These are phyloP conservation scores for Fusarium sublunatum DNA, from an alignment of 2,329 filamentous ascomycete species.

Conservation along the genomic window DNA sequence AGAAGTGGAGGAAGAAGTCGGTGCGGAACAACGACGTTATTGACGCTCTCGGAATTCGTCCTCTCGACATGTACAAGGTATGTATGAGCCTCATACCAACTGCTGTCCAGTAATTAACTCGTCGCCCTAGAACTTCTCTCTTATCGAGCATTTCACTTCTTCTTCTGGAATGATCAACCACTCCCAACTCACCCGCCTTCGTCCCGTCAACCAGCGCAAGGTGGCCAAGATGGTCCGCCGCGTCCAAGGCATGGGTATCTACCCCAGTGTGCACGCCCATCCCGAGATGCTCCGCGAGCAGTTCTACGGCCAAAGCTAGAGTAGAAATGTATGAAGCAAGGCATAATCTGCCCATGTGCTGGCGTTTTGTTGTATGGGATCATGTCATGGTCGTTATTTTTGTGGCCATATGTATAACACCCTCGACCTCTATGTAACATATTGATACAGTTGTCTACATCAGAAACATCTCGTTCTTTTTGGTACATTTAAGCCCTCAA, in stretches of 20 bases:
- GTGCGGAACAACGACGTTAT: conserved; percentile 77
- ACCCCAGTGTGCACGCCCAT: conserved; percentile 91
- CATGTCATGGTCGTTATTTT: conserved; percentile 45
- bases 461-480: conserved; percentile 34
- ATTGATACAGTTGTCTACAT: conserved; percentile 51
- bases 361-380: conserved; percentile 33
- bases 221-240: conserved; percentile 92
- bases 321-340: conserved; percentile 3
- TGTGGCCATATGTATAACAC: conserved; percentile 52
- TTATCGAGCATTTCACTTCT: conserved; percentile 90
- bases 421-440: conserved; percentile 49
- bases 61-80: conserved; percentile 89
- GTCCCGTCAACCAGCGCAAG: conserved; percentile 90
- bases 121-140: conserved; percentile 80
- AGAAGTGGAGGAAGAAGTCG: conserved; percentile 76
- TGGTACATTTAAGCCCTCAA: conserved; percentile 59
- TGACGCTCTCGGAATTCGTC: conserved; percentile 82
- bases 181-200: conserved; percentile 78
- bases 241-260: conserved; percentile 87
- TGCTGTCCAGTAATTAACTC: conserved; percentile 11
- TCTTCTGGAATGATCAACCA: conserved; percentile 86
- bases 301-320: conserved; percentile 47
- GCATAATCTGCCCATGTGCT: conserved; percentile 10
- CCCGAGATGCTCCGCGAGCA: conserved; percentile 76
- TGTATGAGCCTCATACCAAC: neutral